phyloP scores from a whole-genome alignment of 2,329 filamentous ascomycete genomes.

The Fusarium transvaalense region DNA sequence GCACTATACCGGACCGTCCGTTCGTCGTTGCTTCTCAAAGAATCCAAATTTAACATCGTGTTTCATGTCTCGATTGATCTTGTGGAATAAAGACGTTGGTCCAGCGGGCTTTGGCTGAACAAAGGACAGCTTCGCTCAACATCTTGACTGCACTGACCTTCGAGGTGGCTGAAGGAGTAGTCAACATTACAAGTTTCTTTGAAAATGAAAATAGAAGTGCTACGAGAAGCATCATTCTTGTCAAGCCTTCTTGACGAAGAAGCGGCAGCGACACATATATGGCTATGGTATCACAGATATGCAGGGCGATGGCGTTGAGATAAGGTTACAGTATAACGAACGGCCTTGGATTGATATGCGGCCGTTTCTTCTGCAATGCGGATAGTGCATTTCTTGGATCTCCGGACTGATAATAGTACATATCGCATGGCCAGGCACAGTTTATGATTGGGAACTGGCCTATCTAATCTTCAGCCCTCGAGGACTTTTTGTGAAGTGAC shows the following conservation, averaged over 20 bases:
- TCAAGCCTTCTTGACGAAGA: slow-evolving; percentile 5
- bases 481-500: slow-evolving; percentile 33
- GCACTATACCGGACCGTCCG: neutral
- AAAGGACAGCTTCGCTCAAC: slow-evolving; percentile 18
- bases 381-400: slow-evolving; percentile 43
- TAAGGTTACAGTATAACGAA: slow-evolving; percentile 39
- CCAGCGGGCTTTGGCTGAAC: slow-evolving; percentile 1
- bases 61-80: slow-evolving; percentile 7
- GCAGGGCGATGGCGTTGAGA: slow-evolving; percentile 37
- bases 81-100: slow-evolving; percentile 22
- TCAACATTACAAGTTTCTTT: slow-evolving; percentile 28
- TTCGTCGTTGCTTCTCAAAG: neutral
- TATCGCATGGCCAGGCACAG: slow-evolving; percentile 31
- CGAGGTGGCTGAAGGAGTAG: neutral
- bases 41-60: slow-evolving; percentile 4
- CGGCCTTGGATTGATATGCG: slow-evolving; percentile 43
- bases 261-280: slow-evolving; percentile 42
- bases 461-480: slow-evolving; percentile 47
- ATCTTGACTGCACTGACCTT: slow-evolving; percentile 15
- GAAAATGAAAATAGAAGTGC: slow-evolving; percentile 27
- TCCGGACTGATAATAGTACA: slow-evolving; percentile 41
- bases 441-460: slow-evolving; percentile 44
- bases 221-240: neutral
- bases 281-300: slow-evolving; percentile 33
- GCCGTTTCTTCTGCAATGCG: slow-evolving; percentile 36